These are phyloP conservation scores for Hemileccinum rubropunctum DNA, from an alignment of 768 basidiomycete species.

Conservation along the genomic window DNA sequence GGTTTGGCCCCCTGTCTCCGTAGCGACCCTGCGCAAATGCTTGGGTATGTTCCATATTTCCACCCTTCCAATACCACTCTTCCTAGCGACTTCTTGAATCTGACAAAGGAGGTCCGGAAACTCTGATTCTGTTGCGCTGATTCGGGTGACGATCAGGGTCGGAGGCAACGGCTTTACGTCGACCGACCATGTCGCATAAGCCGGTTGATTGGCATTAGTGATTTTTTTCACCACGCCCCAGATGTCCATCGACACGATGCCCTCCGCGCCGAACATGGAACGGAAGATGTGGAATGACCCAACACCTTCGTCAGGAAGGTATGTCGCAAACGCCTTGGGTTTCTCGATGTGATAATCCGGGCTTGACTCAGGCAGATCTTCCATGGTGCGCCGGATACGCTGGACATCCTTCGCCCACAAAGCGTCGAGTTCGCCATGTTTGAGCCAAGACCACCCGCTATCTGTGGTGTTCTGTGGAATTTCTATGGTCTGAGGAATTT, in stretches of 20 bases:
- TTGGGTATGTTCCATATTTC: slow-evolving; percentile 48
- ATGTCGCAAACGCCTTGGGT: slow-evolving; percentile 32
- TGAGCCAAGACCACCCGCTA: slow-evolving; percentile 30
- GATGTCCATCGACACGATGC: slow-evolving; percentile 11
- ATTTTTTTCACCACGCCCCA: slow-evolving; percentile 20
- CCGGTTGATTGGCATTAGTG: slow-evolving; percentile 2
- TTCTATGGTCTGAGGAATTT: slow-evolving; percentile 19
- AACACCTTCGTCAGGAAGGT: slow-evolving; percentile 46
- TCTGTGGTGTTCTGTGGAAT: neutral
- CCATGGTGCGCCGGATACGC: slow-evolving; percentile 35
- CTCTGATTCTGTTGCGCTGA: slow-evolving; percentile 30
- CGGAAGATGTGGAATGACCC: slow-evolving; percentile 43
- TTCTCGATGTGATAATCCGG: slow-evolving; percentile 6
- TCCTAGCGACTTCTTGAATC: slow-evolving; percentile 35
- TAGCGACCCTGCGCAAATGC: slow-evolving; percentile 29
- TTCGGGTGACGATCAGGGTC: slow-evolving; percentile 44
- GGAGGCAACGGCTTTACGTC: slow-evolving; percentile 31
- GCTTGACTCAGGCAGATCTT: slow-evolving; percentile 5
- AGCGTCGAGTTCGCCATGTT: slow-evolving; percentile 32
- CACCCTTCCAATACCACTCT: slow-evolving; percentile 34
- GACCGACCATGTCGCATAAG: slow-evolving; percentile 46
- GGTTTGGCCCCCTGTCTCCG: slow-evolving; percentile 31
- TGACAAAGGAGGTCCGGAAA: slow-evolving; percentile 37
- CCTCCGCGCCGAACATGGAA: slow-evolving; percentile 18
- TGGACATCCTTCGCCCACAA: slow-evolving; percentile 42